Percentiles rank a stretch among this genome's conserved stretches.
These are phyloP conservation scores for Chlorella vulgaris DNA, from an alignment of 139 green algal genomes.

Conservation along the genomic window DNA sequence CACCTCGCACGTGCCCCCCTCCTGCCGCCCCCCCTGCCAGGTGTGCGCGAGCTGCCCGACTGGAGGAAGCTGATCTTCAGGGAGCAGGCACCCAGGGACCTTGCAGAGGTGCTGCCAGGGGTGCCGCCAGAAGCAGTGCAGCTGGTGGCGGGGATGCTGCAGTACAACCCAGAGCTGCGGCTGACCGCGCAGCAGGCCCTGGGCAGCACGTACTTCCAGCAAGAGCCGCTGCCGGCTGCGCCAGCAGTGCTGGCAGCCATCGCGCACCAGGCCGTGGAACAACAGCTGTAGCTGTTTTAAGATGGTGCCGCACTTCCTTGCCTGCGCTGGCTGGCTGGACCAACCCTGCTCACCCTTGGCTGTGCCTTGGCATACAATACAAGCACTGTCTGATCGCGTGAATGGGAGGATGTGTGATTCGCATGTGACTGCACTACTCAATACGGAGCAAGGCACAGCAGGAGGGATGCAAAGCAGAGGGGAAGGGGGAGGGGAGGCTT, in stretches of 20 bases:
- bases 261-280: background rate
- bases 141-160: slow-evolving; percentile 73
- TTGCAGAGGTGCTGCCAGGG: slow-evolving; percentile 55
- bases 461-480: too few relatives aligned
- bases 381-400: too few relatives aligned
- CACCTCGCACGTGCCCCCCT: too few relatives aligned
- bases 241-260: background rate
- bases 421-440: too few relatives aligned
- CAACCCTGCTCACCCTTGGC: too few relatives aligned
- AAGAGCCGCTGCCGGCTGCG: slow-evolving; percentile 10
- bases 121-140: slow-evolving; percentile 63
- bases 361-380: too few relatives aligned
- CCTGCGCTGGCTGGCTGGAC: too few relatives aligned
- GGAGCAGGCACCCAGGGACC: background rate
- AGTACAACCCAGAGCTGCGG: slow-evolving; percentile 45
- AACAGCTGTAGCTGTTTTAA: background rate
- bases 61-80: slow-evolving; percentile 67
- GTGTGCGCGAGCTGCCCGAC: slow-evolving; percentile 66
- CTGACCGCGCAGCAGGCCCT: slow-evolving; percentile 26
- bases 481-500: too few relatives aligned
- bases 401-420: too few relatives aligned
- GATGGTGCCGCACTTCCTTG: too few relatives aligned
- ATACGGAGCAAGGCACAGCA: too few relatives aligned
- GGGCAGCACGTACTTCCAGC: slow-evolving; percentile 8
- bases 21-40: background rate